Conservation (phyloP, 306 rosid species). For the Quercus cerris region DNA sequence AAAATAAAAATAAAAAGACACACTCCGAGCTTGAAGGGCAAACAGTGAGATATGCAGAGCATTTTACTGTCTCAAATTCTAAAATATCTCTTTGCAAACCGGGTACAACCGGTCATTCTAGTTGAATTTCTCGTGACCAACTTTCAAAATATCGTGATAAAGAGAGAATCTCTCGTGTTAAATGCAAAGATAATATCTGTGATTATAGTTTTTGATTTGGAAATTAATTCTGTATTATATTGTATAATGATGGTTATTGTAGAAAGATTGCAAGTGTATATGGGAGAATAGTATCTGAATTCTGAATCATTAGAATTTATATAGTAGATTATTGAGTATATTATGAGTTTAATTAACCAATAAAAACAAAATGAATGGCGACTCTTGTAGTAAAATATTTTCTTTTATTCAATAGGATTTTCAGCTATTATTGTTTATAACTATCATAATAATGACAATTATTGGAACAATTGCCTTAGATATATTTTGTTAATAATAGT, state of each 20-base stretch:
- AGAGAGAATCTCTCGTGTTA: background rate
- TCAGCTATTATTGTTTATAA: background rate
- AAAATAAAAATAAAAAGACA: background rate
- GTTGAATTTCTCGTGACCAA: constrained; percentile 10
- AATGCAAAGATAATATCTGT: background rate
- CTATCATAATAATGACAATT: background rate
- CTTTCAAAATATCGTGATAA: background rate
- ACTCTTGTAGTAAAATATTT: no score
- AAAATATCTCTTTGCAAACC: constrained; percentile 12
- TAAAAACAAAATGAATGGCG: no score
- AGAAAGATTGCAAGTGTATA: background rate
- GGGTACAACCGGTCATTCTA: constrained; percentile 12
- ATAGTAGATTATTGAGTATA: no score
- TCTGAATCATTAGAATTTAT: background rate
- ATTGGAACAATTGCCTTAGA: background rate
- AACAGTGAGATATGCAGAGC: constrained; percentile 24
- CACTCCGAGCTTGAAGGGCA: constrained; percentile 21
- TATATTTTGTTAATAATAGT: background rate
- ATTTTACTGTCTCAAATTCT: constrained; percentile 19
- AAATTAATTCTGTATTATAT: background rate
- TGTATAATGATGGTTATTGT: background rate
- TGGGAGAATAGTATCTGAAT: background rate
- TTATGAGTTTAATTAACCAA: no score
- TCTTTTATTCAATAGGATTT: no score
- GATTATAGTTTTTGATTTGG: background rate